Evolutionary conservation across 2,329 filamentous ascomycete species (phyloP), one percentile per base, ranked within the genome.

Genomic region (Eutypa lata): DNA sequence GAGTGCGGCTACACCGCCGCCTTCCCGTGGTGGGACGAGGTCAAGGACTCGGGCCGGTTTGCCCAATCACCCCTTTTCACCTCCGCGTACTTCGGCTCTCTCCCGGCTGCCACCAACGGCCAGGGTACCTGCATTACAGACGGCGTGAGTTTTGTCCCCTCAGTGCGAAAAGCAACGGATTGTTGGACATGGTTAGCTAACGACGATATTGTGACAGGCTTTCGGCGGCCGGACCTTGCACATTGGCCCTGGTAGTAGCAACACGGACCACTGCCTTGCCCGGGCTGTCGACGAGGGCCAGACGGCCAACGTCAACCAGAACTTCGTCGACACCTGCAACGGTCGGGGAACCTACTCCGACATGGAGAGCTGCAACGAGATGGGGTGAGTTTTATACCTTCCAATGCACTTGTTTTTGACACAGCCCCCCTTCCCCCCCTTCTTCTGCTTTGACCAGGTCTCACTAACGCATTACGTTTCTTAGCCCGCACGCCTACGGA

Each of bases 1-100:
- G 71, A 76, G 62, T 75, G 71, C 53, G 63, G 61, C 47, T 73
- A 72, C 55, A 48, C 53, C 13, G 62, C 65, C 10, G 63, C 70
- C 2, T 65, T 73, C 59, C 67, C 71, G 6, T 74, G 71, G 69
- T 74, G 71, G 71, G 69, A 74, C 56, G 71, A 73, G 68, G 68
- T 68, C 24, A 61, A 66, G 19, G 60, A 71, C 49, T 57, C 67
- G 4, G 68, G 68, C 47, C 58, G 65, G 51, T 71, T 71, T 49
- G 59, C 61, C 24, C 45, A 57, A 13, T 64, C 67, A 1, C 62
- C 64, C 33, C 18, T 71, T 14, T 71, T 70, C 60, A 65, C 59
- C 19, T 56, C 64, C 19, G 51, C 49, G 4, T 67, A 62, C 53
- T 68, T 70, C 45, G 68, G 68, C 21, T 45, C 60, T 7, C 61